Base-by-base conservation (phyloP, 805 yeast species). In the Teunomyces aglyptinius region DNA sequence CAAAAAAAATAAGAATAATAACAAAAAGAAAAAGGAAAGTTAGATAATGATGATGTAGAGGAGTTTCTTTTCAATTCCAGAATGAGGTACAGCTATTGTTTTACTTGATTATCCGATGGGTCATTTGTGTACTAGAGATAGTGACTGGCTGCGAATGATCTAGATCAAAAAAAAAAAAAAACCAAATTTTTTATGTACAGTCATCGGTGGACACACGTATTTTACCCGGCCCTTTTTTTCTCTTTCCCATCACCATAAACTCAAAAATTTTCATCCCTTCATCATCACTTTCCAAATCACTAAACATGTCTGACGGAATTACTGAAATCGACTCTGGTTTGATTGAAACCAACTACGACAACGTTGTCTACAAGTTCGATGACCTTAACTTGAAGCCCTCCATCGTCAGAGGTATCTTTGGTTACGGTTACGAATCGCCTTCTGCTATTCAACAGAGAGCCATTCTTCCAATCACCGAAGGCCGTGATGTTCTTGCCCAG, bases 381-480 rank as follows among this genome's bases (percentile, higher is more conserved):
- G 90, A 80, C 54, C 78, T 86, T 73, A 78, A 83, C 72, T 72
- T 86, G 60, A 85, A 86, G 71, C 86, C 83, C 53, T 78, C 74
- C 60, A 81, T 85, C 59, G 78, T 85, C 55, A 82, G 89, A 77
- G 81, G 89, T 59, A 83, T 89, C 57, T 89, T 79, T 68, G 88
- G 86, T 58, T 87, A 86, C 76, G 97, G 98, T 69, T 94, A 89
- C 70, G 98, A 92, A 75, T 81, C 82, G 45, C 99, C 99, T 55
- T 90, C 97, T 46, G 94, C 98, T 47, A 94, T 94, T 75, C 99
- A 94, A 76, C 91, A 90, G 65, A 83, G 99, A 70, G 99, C 98
- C 53, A 94, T 94, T 59, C 76, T 86, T 72, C 99, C 96, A 68
- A 91, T 94, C 69, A 86, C 90, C 60, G 85, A 83, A 63, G 97